phyloP scores from a whole-genome alignment of 1,139 yeast genomes.

The Hansenula lynferdii region DNA sequence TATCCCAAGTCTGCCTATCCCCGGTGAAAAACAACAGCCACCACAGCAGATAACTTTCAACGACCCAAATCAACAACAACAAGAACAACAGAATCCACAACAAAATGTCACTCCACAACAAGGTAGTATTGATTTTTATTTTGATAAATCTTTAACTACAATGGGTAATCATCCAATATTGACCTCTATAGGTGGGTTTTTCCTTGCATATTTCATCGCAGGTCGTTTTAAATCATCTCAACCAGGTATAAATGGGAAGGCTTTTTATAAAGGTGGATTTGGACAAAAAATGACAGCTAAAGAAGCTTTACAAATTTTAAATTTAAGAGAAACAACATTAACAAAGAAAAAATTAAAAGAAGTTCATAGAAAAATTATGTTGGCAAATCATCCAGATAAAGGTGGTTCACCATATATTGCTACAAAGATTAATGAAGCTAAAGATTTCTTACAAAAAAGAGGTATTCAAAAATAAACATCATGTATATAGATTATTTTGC shows the following conservation, averaged over 20 bases:
- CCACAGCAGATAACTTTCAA: constrained; percentile 19
- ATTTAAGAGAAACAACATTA: constrained; percentile 74
- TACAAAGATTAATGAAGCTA: constrained; percentile 95
- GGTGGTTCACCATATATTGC: constrained; percentile 97
- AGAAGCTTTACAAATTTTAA: constrained; percentile 87
- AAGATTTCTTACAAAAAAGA: constrained; percentile 85
- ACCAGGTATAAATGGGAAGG: constrained; percentile 69
- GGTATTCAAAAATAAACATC: constrained; percentile 34
- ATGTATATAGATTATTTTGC: constrained; percentile 42
- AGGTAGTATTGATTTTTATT: constrained; percentile 51
- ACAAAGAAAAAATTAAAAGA: constrained; percentile 80
- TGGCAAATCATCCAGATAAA: constrained; percentile 95
- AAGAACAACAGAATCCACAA: constrained; percentile 22
- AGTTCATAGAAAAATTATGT: constrained; percentile 88
- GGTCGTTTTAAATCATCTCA: constrained; percentile 62
- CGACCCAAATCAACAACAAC: constrained; percentile 11
- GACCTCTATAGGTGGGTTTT: constrained; percentile 66
- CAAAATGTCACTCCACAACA: constrained; percentile 32
- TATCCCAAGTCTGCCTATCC: constrained; percentile 55
- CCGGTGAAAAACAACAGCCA: constrained; percentile 39
- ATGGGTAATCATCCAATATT: constrained; percentile 76
- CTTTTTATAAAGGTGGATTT: constrained; percentile 82
- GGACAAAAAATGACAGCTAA: constrained; percentile 84
- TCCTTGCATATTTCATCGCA: constrained; percentile 59
- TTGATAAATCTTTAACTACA: constrained; percentile 58